Base-by-base conservation (phyloP, 257 asterid species). In the Penstemon eatonii region DNA sequence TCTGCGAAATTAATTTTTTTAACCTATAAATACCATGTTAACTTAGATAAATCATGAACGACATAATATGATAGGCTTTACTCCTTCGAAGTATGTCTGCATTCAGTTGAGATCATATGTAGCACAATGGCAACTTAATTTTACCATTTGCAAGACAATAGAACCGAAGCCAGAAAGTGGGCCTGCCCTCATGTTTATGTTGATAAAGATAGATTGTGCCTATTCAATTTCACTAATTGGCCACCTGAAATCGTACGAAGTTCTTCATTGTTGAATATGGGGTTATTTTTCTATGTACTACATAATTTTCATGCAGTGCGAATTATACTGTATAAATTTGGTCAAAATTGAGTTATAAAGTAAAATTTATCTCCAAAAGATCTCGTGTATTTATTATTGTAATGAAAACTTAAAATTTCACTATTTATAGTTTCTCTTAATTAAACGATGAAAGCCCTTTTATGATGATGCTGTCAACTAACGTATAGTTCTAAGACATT, bases 391-490 rank as follows among this genome's bases (percentile, higher is more conserved):
- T 8, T 50, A 45, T 8, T n/a, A 40, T 49, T 56, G 33, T 39
- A 33, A 9, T 49, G 33, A 8, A 5, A 63, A 47, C 25, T 13
- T 57, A 12, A 39, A 41, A 47, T 43, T 55, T 71, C 13, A 56
- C 38, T 18, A 5, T 38, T 41, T 50, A 65, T 47, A 57, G 40
- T 38, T 44, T 67, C 36, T 50, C 25, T 47, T 39, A 41, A 55
- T 8, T 46, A 37, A 53, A 36, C 25, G 13, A 36, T 49, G 36
- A 13, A 65, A 50, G 12, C 54, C 3, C 37, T 46, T 43, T 56
- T 58, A n/a, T 42, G n/a, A 60, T 25, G 37, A 75, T 68, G 70
- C 47, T 63, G 47, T 45, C 53, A 39, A 11, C 40, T 66, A 13
- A 57, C 18, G 33, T 65, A 39, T 56, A 43, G 39, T 66, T 42